These are phyloP conservation scores for Ceriops zippeliana DNA, from an alignment of 345 rosid species.

Conservation along the genomic window DNA sequence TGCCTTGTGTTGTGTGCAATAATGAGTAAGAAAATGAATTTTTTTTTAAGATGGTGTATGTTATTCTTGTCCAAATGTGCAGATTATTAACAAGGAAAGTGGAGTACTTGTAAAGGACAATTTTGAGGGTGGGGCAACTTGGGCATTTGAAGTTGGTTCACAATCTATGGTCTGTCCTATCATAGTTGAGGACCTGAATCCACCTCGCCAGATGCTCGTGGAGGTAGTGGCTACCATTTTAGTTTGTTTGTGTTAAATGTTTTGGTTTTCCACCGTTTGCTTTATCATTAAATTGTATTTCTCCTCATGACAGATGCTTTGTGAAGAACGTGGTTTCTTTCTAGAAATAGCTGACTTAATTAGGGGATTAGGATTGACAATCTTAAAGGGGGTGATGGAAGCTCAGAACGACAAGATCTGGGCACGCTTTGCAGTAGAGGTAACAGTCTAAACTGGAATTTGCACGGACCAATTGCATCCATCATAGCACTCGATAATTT, in stretches of 20 bases:
- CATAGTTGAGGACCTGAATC: slow-evolving; percentile 89
- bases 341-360: slow-evolving; percentile 89
- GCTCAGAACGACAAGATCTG: slow-evolving; percentile 74
- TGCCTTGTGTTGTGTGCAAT: neutral
- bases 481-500: neutral
- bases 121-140: slow-evolving; percentile 87
- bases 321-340: slow-evolving; percentile 92
- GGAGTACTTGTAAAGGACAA: slow-evolving; percentile 51
- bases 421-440: slow-evolving; percentile 95
- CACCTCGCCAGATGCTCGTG: slow-evolving; percentile 85
- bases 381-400: slow-evolving; percentile 92
- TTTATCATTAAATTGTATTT: neutral
- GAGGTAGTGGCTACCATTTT: slow-evolving; percentile 48
- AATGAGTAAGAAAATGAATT: neutral
- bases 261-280: neutral
- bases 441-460: slow-evolving; percentile 22
- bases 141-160: slow-evolving; percentile 97
- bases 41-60: slow-evolving; percentile 3
- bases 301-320: slow-evolving; percentile 61
- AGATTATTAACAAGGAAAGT: slow-evolving; percentile 62
- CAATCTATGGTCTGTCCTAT: slow-evolving; percentile 87
- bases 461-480: neutral
- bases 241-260: neutral
- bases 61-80: slow-evolving; percentile 19
- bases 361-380: slow-evolving; percentile 86